Evolutionary conservation across 1,284 basidiomycete species (phyloP), one percentile per base, ranked within the genome.

Genomic region (Puccinia horiana): DNA sequence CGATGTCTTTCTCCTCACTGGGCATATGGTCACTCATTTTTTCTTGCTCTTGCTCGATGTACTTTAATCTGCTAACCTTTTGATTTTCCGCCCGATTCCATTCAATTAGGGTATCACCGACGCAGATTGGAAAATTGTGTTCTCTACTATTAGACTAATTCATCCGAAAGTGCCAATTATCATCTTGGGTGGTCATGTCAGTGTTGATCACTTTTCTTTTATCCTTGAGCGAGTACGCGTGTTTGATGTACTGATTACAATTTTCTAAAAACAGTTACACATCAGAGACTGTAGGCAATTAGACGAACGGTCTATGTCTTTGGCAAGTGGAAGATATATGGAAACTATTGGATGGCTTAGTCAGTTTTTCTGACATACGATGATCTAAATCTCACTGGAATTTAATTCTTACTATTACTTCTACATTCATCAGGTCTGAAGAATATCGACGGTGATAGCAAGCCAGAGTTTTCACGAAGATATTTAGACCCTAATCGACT

Each of bases 301-400:
- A 40, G 92, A 92, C 85, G 89, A 90, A 8, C 90, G 91, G 26
- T 90, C 91, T 0, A 92, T 93, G 89, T 89, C 91, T 0, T 87
- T 95, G 52, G 92, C 93, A 84, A 93, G 92, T 78, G 94, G 94
- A 67, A 89, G 93, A 35, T 95, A 94, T 86, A 92, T 95, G 91
- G 94, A 95, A 87, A 94, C 94, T 8, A 89, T 95, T 81, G 93
- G 93, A 88, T 86, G 84, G 88, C 86, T 87, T 74, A 83, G 84
- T 82, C 44, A 65, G 83, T 54, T 47, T 1, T 9, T 52, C 40
- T 69, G n/a, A 69, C 26, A 11, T 14, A 70, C 23, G 44, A 12
- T 49, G 49, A 47, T 29, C 42, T 4, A 70, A 70, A 47, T 70
- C 12, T 70, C 9, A 29, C 35, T 16, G 37, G 61, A 49, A 29